phyloP scores from a whole-genome alignment of 441 rosid species.

The Adansonia grandidieri region DNA sequence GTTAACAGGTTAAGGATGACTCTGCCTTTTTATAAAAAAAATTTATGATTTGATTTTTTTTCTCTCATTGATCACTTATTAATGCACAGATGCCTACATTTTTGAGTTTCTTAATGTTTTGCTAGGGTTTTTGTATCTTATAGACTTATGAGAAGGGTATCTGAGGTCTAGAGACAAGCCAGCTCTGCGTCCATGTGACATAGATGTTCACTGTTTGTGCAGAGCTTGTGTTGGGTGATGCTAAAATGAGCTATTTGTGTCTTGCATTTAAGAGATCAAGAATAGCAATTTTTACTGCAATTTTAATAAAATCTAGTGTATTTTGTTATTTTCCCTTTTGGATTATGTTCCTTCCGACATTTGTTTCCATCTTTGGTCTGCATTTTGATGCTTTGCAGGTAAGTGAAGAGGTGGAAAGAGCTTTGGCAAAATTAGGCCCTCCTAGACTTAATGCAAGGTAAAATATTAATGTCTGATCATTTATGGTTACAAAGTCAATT shows the following conservation, averaged over 20 bases:
- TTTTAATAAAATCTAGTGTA: not conserved
- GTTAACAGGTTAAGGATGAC: not conserved
- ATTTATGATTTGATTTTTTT: not conserved
- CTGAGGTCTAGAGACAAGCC: not conserved
- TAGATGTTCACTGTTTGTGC: not conserved
- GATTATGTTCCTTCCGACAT: not conserved
- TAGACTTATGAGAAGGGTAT: not conserved
- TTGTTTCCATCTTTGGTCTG: conserved; percentile 14
- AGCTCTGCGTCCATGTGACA: not conserved
- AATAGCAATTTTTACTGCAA: not conserved
- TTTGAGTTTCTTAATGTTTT: not conserved
- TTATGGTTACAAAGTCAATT: not conserved
- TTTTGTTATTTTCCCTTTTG: not conserved
- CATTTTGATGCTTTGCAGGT: conserved; percentile 60
- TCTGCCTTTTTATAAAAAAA: not conserved
- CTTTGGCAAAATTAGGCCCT: conserved; percentile 92
- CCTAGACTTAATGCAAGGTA: conserved; percentile 86
- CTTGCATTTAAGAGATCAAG: conserved; percentile 1
- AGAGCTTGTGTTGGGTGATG: not conserved
- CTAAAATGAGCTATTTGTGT: not conserved
- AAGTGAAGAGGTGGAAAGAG: conserved; percentile 99
- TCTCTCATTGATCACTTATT: not conserved
- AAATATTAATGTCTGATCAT: conserved; percentile 17
- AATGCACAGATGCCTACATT: not conserved
- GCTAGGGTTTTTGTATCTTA: not conserved